Percentiles rank a stretch among this genome's conserved stretches.
Conservation (phyloP, 78 protist genomes). For the Dictyostelium purpureum region DNA sequence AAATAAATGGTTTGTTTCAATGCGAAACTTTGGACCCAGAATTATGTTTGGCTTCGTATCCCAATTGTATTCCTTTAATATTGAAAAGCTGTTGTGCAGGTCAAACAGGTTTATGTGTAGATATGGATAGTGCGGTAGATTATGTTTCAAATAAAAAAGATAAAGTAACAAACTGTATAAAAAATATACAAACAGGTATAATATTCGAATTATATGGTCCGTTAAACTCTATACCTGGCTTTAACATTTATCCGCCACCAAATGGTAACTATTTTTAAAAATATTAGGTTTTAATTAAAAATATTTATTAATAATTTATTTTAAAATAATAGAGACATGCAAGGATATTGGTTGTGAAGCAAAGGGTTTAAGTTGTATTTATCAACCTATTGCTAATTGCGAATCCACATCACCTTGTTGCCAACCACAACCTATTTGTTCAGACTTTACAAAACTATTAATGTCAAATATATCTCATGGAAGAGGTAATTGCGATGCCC, state of each 20-base stretch:
- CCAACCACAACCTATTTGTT: slow-evolving; percentile 1
- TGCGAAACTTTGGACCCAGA: slow-evolving; percentile 26
- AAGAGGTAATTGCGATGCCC: not conserved
- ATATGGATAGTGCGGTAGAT: not conserved
- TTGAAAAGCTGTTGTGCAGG: slow-evolving; percentile 37
- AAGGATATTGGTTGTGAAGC: slow-evolving; percentile 2
- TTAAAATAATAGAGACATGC: slow-evolving; percentile 8
- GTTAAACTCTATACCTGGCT: not conserved
- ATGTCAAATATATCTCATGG: not conserved
- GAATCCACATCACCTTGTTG: slow-evolving; percentile 17
- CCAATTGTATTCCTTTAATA: slow-evolving; percentile 6
- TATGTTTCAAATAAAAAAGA: not conserved
- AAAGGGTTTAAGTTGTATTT: slow-evolving; percentile 11
- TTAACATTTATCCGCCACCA: not conserved
- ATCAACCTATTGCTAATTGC: not conserved
- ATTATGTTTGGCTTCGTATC: slow-evolving; percentile 26
- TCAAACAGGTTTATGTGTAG: slow-evolving; percentile 1
- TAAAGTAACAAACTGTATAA: not conserved
- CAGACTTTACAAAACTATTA: not conserved
- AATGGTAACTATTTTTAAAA: not conserved
- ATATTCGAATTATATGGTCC: not conserved
- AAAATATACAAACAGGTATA: not conserved
- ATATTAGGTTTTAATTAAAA: not conserved
- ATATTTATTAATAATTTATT: too few relatives aligned
- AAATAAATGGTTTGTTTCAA: not conserved